Evolutionary conservation across 495 filamentous ascomycete species (phyloP), one percentile per base, ranked within the genome.

Genomic region (Penicillium lagena): DNA sequence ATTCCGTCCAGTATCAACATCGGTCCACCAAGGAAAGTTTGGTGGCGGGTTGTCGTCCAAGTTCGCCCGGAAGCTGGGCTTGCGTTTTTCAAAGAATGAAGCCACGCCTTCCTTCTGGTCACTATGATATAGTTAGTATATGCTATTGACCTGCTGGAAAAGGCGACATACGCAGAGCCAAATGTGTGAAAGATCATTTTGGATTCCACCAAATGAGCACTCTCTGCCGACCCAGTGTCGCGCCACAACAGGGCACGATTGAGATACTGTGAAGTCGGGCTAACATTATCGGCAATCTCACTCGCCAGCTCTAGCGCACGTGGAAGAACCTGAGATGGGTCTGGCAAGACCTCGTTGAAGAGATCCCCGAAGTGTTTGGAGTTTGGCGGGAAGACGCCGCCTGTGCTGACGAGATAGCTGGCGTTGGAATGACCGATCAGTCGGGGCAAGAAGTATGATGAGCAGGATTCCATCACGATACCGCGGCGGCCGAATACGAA

Each of bases 401-500:
- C 66, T 0, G 63, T 70, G 8, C 68, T 60, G 33, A 69, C 56
- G 35, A 73, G 70, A 46, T 81, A 75, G 52, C 78, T 74, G 10
- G 80, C 79, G 17, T 73, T 72, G 7, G 66, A 67, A 49, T 72
- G 58, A 4, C 81, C 80, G 45, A 86, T 71, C 29, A 85, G 54
- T 4, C 77, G 70, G 6, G 81, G 80, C 1, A 85, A 68, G 64
- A 82, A 86, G 51, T 70, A 86, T 12, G 73, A 77, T n/a, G 68
- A 75, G 52, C 73, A 76, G 17, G 79, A 82, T 58, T 86, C 82
- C 72, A 79, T 77, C 32, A 73, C 66, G 41, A 85, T 67, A 1
- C 80, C 82, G 12, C 80, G 68, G 14, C 80, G 70, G 38, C 69
- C 72, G 58, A 85, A 86, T 28, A 83, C 79, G 52, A 86, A 83